Evolutionary conservation across 352 stramenopile genomes (phyloP).

Genomic region (Aphanomyces invadans): DNA sequence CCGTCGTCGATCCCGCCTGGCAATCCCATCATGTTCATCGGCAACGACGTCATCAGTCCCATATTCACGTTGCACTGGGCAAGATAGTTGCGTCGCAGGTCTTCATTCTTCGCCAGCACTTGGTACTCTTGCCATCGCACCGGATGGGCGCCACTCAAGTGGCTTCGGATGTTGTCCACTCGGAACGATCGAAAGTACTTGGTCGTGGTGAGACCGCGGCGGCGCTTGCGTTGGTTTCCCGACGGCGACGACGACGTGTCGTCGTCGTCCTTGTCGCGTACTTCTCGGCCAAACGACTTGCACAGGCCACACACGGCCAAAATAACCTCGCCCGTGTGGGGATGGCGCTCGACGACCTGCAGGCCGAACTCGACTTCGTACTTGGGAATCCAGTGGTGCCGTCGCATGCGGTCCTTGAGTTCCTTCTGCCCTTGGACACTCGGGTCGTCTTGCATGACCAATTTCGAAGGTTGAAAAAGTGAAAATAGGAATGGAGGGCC

Average conservation of each 20-base stretch:
- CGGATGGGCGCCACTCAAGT: conserved; percentile 66
- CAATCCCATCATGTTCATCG: conserved; percentile 19
- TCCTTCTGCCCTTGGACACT: conserved; percentile 5
- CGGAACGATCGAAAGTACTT: conserved; percentile 84
- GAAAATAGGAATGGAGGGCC: conserved; percentile 17
- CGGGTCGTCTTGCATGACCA: conserved; percentile 11
- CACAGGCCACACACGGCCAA: conserved; percentile 79
- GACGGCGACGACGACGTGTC: conserved; percentile 40
- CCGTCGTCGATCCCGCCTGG: conserved; percentile 7
- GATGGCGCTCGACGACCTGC: conserved; percentile 56
- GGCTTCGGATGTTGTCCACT: conserved; percentile 81
- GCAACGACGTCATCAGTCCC: conserved; percentile 13
- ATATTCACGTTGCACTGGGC: conserved; percentile 9
- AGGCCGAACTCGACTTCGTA: conserved; percentile 80
- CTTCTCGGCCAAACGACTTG: conserved; percentile 74
- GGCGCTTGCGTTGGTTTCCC: conserved; percentile 66
- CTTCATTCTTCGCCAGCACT: conserved; percentile 50
- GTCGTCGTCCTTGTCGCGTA: conserved; percentile 37
- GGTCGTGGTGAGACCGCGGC: conserved; percentile 70
- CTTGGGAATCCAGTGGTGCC: conserved; percentile 73
- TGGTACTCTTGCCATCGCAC: conserved; percentile 72
- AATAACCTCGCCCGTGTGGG: conserved; percentile 53
- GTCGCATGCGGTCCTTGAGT: conserved; percentile 35
- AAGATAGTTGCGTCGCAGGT: conserved; percentile 18
- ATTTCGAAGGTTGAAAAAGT: conserved; percentile 4